Conservation (phyloP, 2,329 filamentous ascomycete species). For the Xylariaceae sp. region DNA sequence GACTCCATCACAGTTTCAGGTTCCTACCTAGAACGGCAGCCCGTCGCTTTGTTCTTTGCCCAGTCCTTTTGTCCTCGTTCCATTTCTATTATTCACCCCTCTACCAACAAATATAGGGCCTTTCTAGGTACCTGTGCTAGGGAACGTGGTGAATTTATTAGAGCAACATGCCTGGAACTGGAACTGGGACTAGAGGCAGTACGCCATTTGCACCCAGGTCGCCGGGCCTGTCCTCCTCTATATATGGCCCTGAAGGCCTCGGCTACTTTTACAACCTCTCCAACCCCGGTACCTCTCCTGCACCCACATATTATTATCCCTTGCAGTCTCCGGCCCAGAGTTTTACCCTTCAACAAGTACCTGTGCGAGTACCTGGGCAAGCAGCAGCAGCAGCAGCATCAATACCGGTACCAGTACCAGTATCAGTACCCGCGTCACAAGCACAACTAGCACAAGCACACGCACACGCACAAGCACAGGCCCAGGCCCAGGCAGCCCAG, state of each 20-base stretch:
- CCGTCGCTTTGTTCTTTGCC: neutral
- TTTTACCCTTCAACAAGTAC: too few relatives aligned
- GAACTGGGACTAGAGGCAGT: conserved; percentile 39
- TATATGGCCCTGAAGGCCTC: conserved; percentile 36
- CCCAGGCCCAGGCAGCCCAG: neutral
- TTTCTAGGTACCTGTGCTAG: conserved; percentile 7
- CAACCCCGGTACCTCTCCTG: conserved; percentile 18
- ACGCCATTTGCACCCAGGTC: conserved; percentile 50
- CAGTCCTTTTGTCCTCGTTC: conserved; percentile 11
- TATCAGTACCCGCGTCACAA: conserved; percentile 1
- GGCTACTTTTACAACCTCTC: conserved; percentile 21
- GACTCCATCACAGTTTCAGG: conserved; percentile 2
- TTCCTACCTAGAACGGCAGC: conserved; percentile 21
- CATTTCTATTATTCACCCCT: conserved; percentile 11
- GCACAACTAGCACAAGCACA: too few relatives aligned
- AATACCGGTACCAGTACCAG: conserved; percentile 6
- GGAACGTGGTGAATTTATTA: conserved; percentile 25
- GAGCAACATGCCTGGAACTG: conserved; percentile 38
- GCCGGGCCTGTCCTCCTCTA: conserved; percentile 54
- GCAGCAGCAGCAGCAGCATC: neutral
- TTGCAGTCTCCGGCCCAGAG: conserved; percentile 24
- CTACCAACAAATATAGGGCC: conserved; percentile 1
- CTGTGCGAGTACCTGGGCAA: conserved; percentile 6
- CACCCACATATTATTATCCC: conserved; percentile 24
- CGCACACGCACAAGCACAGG: conserved; percentile 3